These are phyloP conservation scores for Dittrichia graveolens DNA, from an alignment of 129 eudicot genomes.

Conservation along the genomic window DNA sequence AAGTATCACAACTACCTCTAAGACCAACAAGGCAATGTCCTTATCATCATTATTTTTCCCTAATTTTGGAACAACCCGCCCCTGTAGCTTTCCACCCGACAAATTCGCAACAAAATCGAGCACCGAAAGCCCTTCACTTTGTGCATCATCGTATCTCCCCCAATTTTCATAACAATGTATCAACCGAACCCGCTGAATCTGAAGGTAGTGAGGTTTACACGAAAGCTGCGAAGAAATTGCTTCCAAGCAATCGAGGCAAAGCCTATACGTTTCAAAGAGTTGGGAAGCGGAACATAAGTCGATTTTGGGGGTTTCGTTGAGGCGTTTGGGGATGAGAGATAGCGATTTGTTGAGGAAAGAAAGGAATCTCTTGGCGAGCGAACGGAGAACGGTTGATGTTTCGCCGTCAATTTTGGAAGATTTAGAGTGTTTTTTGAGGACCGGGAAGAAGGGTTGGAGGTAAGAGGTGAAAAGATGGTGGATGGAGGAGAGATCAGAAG, in stretches of 20 bases:
- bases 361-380: constrained; percentile 69
- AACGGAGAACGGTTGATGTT: constrained; percentile 33
- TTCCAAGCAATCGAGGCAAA: constrained; percentile 61
- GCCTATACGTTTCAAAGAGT: constrained; percentile 54
- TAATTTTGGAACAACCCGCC: constrained; percentile 48
- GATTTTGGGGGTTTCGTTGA: constrained; percentile 57
- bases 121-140: constrained; percentile 47
- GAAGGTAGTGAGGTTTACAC: constrained; percentile 54
- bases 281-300: constrained; percentile 25
- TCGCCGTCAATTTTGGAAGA: constrained; percentile 33
- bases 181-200: constrained; percentile 61
- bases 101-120: constrained; percentile 41
- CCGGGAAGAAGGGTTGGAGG: constrained; percentile 59
- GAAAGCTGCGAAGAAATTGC: constrained; percentile 51
- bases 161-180: constrained; percentile 63
- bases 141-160: constrained; percentile 59
- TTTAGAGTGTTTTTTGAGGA: constrained; percentile 31
- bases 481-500: constrained; percentile 46
- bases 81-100: constrained; percentile 21
- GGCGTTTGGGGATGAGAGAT: constrained; percentile 70
- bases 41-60: constrained; percentile 43
- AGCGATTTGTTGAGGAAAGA: constrained; percentile 58
- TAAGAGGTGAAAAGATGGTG: constrained; percentile 46
- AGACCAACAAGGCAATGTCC: constrained; percentile 50
- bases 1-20: constrained; percentile 62